Evolutionary conservation across 345 rosid species (phyloP).

Genomic region (Clausena lansium): DNA sequence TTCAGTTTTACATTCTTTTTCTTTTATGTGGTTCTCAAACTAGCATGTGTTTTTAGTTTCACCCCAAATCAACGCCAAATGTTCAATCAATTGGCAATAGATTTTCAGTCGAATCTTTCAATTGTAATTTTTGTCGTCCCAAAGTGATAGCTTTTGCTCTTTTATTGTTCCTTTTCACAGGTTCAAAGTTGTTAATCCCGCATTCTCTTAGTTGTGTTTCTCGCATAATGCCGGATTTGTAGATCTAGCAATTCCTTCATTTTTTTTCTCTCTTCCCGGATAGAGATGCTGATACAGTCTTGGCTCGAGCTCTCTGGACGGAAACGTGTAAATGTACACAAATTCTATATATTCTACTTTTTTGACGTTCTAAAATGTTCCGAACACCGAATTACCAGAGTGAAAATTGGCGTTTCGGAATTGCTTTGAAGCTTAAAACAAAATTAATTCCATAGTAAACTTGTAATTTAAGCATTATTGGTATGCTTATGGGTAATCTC

Average conservation of each 20-base stretch:
- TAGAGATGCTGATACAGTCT: background rate
- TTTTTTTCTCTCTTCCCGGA: too few species aligned
- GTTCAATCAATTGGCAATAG: background rate
- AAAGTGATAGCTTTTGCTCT: background rate
- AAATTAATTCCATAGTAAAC: too few species aligned
- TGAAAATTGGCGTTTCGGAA: too few species aligned
- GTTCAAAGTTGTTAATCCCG: background rate
- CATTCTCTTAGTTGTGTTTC: background rate
- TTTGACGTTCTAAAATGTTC: too few species aligned
- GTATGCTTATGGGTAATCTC: too few species aligned
- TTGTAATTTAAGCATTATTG: too few species aligned
- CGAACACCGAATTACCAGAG: too few species aligned
- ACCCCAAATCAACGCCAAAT: background rate
- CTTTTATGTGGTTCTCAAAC: background rate
- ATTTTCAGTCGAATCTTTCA: background rate
- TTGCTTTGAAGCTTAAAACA: too few species aligned
- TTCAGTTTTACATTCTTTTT: background rate
- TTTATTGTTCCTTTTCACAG: background rate
- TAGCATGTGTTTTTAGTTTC: background rate
- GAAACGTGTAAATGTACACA: too few species aligned
- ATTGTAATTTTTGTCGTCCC: conserved; percentile 12
- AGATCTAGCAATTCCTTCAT: background rate
- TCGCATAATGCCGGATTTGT: background rate
- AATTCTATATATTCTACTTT: too few species aligned
- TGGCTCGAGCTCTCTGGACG: too few species aligned